Evolutionary conservation across 2,329 filamentous ascomycete species (phyloP).

Genomic region (Colletotrichum sp.): DNA sequence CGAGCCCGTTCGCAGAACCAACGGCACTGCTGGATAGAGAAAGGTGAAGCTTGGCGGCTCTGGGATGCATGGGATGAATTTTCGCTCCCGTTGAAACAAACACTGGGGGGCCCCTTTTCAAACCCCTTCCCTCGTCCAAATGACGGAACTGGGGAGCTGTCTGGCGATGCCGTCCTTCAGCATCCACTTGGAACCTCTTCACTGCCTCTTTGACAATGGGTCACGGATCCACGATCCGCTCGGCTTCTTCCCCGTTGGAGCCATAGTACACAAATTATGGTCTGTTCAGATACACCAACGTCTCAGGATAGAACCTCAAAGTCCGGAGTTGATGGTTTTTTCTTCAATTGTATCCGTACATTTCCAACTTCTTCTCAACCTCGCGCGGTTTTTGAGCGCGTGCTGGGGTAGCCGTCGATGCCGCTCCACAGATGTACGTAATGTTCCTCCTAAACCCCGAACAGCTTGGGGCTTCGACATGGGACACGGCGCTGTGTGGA

Average conservation of each 20-base stretch:
- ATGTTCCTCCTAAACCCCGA: constrained; percentile 1
- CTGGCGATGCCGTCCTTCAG: not conserved
- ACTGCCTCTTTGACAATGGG: constrained; percentile 10
- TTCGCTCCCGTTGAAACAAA: constrained; percentile 18
- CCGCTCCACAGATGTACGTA: constrained; percentile 6
- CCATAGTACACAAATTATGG: not conserved
- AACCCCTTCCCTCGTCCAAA: not conserved
- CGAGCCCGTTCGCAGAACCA: not conserved
- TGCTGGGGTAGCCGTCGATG: not conserved
- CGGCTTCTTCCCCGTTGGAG: not conserved
- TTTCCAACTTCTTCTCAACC: not conserved
- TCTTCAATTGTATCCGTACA: not conserved
- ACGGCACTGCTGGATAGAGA: not conserved
- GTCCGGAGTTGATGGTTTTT: not conserved
- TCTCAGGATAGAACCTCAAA: not conserved
- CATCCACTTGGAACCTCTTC: not conserved
- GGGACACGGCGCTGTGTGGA: not conserved
- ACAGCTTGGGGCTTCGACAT: not conserved
- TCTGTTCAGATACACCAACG: not conserved
- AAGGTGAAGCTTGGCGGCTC: constrained; percentile 6
- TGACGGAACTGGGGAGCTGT: not conserved
- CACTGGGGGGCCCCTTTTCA: not conserved
- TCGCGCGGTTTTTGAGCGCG: not conserved
- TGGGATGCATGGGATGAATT: constrained; percentile 10
- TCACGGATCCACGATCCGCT: not conserved